These are phyloP conservation scores for Zygnema circumcarinatum DNA, from an alignment of 139 green algal species.

Conservation along the genomic window DNA sequence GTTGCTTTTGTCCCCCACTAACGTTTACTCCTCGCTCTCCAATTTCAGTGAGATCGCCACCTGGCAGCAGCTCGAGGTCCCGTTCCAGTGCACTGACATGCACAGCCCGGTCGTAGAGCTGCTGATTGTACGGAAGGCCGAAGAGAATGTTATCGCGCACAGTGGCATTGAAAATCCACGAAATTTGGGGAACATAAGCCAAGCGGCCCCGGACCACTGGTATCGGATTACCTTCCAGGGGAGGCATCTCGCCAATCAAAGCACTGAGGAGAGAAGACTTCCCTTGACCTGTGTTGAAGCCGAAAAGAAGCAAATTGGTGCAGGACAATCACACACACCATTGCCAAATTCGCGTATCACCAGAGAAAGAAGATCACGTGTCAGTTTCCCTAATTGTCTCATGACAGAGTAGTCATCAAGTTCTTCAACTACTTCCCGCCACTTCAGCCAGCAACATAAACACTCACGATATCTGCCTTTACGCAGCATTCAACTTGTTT, in stretches of 20 bases:
- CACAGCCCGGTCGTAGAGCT: constrained; percentile 52
- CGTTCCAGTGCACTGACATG: constrained; percentile 45
- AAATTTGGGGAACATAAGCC: constrained; percentile 56
- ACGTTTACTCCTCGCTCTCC: constrained; percentile 75
- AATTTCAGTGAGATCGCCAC: constrained; percentile 77
- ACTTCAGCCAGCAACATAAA: too few relatives aligned
- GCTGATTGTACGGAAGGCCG: constrained; percentile 54
- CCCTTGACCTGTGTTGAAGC: constrained; percentile 50
- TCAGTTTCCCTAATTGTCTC: too few relatives aligned
- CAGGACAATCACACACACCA: too few relatives aligned
- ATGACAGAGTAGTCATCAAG: too few relatives aligned
- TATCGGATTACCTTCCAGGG: neutral
- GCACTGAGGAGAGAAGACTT: constrained; percentile 56
- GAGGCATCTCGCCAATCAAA: constrained; percentile 59
- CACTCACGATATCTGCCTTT: too few relatives aligned
- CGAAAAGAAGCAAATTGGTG: too few relatives aligned
- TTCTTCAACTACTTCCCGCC: too few relatives aligned
- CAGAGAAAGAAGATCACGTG: too few relatives aligned
- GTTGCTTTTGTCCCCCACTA: constrained; percentile 75
- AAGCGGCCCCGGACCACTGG: constrained; percentile 31
- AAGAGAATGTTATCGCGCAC: constrained; percentile 70
- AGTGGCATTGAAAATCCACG: constrained; percentile 71
- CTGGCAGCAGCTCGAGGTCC: constrained; percentile 73
- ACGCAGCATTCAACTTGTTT: too few relatives aligned
- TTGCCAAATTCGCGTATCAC: too few relatives aligned